phyloP scores from a whole-genome alignment of 2,329 filamentous ascomycete genomes.

The Thermoascus crustaceus region DNA sequence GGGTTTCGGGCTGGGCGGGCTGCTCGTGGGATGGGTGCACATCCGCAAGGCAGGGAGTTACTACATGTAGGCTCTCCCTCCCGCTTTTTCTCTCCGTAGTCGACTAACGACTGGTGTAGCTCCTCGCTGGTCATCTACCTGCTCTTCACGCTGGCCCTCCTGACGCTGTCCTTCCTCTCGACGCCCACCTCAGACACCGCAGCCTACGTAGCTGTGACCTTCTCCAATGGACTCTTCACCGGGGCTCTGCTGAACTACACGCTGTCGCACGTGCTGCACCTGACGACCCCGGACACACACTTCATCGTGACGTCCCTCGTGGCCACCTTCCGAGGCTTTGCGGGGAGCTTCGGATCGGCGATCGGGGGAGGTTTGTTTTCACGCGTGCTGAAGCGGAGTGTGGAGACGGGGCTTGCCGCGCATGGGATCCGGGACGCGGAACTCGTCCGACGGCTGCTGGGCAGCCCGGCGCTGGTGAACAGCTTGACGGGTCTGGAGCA shows the following conservation, averaged over 20 bases:
- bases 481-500: conserved; percentile 42
- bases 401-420: conserved; percentile 51
- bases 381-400: conserved; percentile 48
- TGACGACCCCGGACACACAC: conserved; percentile 58
- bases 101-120: conserved; percentile 14
- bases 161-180: conserved; percentile 49
- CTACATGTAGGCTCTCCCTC: conserved; percentile 44
- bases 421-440: conserved; percentile 32
- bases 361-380: conserved; percentile 71
- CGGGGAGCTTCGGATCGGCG: conserved; percentile 70
- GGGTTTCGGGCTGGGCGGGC: conserved; percentile 66
- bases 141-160: conserved; percentile 54
- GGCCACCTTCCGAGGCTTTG: conserved; percentile 73
- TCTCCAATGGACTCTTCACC: conserved; percentile 63
- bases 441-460: conserved; percentile 48
- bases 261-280: conserved; percentile 68
- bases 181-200: conserved; percentile 44
- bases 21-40: conserved; percentile 67
- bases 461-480: conserved; percentile 50
- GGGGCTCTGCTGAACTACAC: conserved; percentile 73
- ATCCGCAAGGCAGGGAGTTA: conserved; percentile 66
- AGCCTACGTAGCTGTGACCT: conserved; percentile 53
- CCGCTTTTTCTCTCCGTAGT: conserved; percentile 4
- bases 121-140: conserved; percentile 53
- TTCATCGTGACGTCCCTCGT: conserved; percentile 69